Base-by-base conservation (phyloP, 768 basidiomycete genomes). In the Trametes cubensis region DNA sequence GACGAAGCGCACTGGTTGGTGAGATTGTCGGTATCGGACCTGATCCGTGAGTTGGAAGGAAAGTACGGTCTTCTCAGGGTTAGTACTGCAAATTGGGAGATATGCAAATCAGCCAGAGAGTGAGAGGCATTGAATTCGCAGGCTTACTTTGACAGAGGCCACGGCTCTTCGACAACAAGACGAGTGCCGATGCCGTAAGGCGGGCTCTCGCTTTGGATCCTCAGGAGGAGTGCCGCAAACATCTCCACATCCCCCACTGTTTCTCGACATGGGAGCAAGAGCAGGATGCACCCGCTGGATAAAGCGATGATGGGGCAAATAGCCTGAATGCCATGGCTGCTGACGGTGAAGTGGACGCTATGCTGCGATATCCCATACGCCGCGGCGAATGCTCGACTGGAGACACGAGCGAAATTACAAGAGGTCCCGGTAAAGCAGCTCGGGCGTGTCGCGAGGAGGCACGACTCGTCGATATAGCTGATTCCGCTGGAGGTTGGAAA, bases 261-360 rank as follows among this genome's bases (percentile, higher is more conserved):
- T 8, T 30, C 28, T 8, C 28, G 28, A 30, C 28, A 30, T 4
- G 28, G 28, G 4, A 30, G 8, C 28, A 30, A 30, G 8, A 30
- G 28, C 28, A 30, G 15, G n/a, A 11, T 23, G 39, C 51, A 52
- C 4, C 10, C n/a, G 34, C 40, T 52, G n/a, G 18, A 21, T 13
- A 52, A 52, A 25, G 38, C 10, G 34, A 57, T 26, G 30, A 57
- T 48, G 11, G 56, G 56, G 34, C 28, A 38, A 6, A 14, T 6
- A 4, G 46, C 38, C 4, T 48, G 56, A 5, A 49, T 49, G 15
- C 56, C 56, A 30, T 57, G 21, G 47, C 56, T 57, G 10, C 46
- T 28, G 25, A 40, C 23, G 7, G 56, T 40, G 46, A 57, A 57
- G 45, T 25, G 56, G 20, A 40, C n/a, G 10, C 10, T 21, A 10